Evolutionary conservation across 2,329 filamentous ascomycete genomes (phyloP), one percentile per base, ranked within the genome.

Genomic region (Curvularia hawaiiensis): DNA sequence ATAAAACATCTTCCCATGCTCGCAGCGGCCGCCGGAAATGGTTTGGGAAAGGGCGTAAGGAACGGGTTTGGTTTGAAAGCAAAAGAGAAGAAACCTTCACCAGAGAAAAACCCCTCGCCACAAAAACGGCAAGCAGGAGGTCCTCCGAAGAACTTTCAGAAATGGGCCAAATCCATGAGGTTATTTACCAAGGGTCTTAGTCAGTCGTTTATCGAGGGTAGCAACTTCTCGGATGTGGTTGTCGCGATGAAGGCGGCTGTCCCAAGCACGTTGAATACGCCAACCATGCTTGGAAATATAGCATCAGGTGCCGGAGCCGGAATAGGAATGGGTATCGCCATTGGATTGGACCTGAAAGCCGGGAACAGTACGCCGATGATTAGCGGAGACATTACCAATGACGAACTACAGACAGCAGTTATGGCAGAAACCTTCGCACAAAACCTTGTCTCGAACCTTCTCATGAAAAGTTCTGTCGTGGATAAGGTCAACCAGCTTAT

Each of bases 241-340:
- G 28, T 45, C 4, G 46, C 46, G 0, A 44, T 54, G 4, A 53
- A 43, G 6, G 38, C 56, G 1, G 55, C 51, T 16, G 52, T 66
- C n/a, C 24, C 47, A 10, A 26, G 40, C 14, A 53, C 49, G 22
- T 3, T 57, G 6, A 54, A 64, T 22, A 35, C 68, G n/a, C 54
- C 60, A 28, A 50, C 48, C 2, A 63, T 62, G 57, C 33, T 73
- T 18, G 50, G 63, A 1, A 62, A 65, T 16, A 38, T 72, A 4
- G 68, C 64, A n/a, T 61, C 68, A 18, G 70, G 70, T 12, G 66
- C 68, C 50, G 70, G 70, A 26, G 66, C 69, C 5, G 70, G 70
- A 1, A 65, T 71, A 33, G 70, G 70, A 0, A 61, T 66, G 52
- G 69, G 70, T 0, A 28, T 66, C 2, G 66, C 70, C 1, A 54